Conservation (phyloP, 495 filamentous ascomycete species). For the Talaromyces nanjingensis region DNA sequence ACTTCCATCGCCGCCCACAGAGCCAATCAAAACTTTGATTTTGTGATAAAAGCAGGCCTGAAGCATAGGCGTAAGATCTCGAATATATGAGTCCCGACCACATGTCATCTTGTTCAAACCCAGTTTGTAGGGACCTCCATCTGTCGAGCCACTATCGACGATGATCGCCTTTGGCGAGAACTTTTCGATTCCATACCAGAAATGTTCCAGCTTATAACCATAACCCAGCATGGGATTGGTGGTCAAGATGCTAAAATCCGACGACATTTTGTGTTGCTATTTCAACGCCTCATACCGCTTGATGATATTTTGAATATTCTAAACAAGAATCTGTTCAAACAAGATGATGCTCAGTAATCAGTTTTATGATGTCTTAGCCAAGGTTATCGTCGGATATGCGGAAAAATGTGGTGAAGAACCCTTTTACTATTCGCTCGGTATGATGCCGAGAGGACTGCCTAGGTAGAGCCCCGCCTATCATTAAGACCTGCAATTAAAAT, state of each 20-base stretch:
- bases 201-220: constrained; percentile 25
- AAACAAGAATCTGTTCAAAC: not conserved
- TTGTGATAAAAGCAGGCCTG: constrained; percentile 18
- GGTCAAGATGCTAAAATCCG: constrained; percentile 32
- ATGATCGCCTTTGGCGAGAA: constrained; percentile 38
- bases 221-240: constrained; percentile 45
- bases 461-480: not conserved
- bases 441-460: not conserved
- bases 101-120: constrained; percentile 29
- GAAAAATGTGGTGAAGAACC: not conserved
- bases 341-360: not conserved
- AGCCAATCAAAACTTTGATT: constrained; percentile 37
- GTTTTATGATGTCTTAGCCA: not conserved
- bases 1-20: constrained; percentile 41
- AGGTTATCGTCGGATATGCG: not conserved
- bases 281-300: not conserved
- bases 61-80: constrained; percentile 34
- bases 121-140: constrained; percentile 39
- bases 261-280: constrained; percentile 1
- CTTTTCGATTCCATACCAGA: constrained; percentile 21
- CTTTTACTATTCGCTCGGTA: not conserved
- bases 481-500: not conserved
- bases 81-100: constrained; percentile 26
- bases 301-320: not conserved
- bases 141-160: constrained; percentile 42